A percentile compares a stretch with the other conserved stretches of the same genome.
Conservation (phyloP, 148 eudicot species). For the Amaranthus palmeri region DNA sequence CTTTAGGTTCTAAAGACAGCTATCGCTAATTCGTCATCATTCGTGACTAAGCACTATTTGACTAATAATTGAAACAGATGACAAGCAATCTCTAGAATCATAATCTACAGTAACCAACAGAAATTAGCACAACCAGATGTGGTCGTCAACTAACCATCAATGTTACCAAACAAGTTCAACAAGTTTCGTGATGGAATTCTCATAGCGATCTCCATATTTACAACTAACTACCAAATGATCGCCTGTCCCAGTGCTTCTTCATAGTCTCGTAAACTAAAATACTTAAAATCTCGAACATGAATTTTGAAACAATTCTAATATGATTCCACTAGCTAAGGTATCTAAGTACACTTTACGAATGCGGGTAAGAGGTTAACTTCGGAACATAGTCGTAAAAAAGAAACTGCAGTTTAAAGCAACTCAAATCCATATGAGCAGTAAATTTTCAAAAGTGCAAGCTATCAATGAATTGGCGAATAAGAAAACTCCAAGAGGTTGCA, state of each 20-base stretch:
- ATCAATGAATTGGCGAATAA: not conserved
- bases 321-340: too few species aligned
- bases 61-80: conserved; percentile 9
- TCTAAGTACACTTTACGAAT: too few species aligned
- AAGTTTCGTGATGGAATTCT: not conserved
- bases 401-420: not conserved
- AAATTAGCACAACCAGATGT: too few species aligned
- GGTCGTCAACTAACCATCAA: too few species aligned
- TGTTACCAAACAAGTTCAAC: not conserved
- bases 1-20: not conserved
- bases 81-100: conserved; percentile 9
- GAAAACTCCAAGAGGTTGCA: conserved; percentile 4
- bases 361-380: too few species aligned
- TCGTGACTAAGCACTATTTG: not conserved
- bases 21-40: conserved; percentile 16
- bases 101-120: conserved; percentile 1
- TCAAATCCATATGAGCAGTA: not conserved
- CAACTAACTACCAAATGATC: not conserved
- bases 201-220: not conserved
- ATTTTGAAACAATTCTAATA: too few species aligned
- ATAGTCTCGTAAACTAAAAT: too few species aligned
- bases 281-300: too few species aligned
- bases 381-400: not conserved
- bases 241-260: too few species aligned
- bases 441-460: not conserved